Percentiles rank a stretch among this genome's conserved stretches.
phyloP scores from a whole-genome alignment of 2,329 filamentous ascomycete species.

The Xylaria sp. region DNA sequence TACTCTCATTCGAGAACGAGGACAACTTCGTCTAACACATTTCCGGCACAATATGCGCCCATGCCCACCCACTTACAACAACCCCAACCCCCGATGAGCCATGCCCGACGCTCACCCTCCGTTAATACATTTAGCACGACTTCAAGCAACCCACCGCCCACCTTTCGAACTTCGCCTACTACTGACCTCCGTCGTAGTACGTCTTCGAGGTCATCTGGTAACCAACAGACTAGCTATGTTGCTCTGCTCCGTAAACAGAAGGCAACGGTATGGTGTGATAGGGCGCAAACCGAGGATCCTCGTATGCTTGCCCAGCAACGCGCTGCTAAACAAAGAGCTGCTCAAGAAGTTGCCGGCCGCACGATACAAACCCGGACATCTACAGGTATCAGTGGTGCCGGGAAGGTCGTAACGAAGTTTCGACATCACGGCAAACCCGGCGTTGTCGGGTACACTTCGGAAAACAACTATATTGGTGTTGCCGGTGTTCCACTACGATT shows the following conservation, averaged over 20 bases:
- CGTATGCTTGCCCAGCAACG: constrained; percentile 81
- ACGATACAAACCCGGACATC: constrained; percentile 59
- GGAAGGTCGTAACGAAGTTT: constrained; percentile 82
- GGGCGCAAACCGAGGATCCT: constrained; percentile 89
- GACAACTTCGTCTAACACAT: constrained; percentile 62
- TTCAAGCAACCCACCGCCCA: constrained; percentile 68
- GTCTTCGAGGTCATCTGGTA: constrained; percentile 74
- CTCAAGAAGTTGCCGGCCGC: constrained; percentile 78
- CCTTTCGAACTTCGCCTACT: constrained; percentile 60
- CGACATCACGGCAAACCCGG: constrained; percentile 83
- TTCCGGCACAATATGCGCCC: constrained; percentile 44
- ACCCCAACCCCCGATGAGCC: constrained; percentile 40
- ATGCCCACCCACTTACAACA: constrained; percentile 45
- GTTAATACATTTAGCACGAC: constrained; percentile 73
- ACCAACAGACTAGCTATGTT: constrained; percentile 79
- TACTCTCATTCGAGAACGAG: constrained; percentile 62
- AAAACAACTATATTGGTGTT: constrained; percentile 73
- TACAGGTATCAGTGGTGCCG: constrained; percentile 65
- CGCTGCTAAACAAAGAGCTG: constrained; percentile 84
- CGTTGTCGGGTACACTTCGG: constrained; percentile 78
- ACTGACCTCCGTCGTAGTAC: constrained; percentile 75
- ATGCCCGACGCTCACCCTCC: constrained; percentile 65
- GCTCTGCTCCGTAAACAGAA: constrained; percentile 96
- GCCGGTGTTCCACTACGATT: constrained; percentile 87
- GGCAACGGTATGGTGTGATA: constrained; percentile 97